Percentiles rank a stretch among this genome's conserved stretches.
These are phyloP conservation scores for Taiwanofungus camphoratus DNA, from an alignment of 1,284 basidiomycete genomes.

Conservation along the genomic window DNA sequence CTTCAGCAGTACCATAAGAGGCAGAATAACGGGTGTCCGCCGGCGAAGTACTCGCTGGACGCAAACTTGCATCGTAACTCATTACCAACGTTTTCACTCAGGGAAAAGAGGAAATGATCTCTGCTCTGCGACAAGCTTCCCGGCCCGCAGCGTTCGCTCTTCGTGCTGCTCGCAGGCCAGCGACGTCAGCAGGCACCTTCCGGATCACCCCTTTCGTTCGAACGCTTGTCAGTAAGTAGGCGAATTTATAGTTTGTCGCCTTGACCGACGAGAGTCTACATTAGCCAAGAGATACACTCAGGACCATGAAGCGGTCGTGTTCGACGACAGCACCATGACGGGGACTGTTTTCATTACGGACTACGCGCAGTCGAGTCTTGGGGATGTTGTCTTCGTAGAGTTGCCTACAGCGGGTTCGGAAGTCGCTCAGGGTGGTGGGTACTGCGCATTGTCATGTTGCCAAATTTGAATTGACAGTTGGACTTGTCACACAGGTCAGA, in stretches of 20 bases:
- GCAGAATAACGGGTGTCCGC: conserved; percentile 5
- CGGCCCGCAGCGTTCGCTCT: conserved; percentile 22
- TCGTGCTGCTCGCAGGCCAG: conserved; percentile 20
- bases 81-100: too few relatives aligned
- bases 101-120: conserved; percentile 25
- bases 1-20: conserved; percentile 4
- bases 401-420: conserved; percentile 69
- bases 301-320: conserved; percentile 89
- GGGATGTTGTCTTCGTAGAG: conserved; percentile 98
- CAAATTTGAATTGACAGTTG: background rate
- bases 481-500: conserved; percentile 54
- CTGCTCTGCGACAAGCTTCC: conserved; percentile 26
- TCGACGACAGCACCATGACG: conserved; percentile 75
- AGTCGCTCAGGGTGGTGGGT: conserved; percentile 76
- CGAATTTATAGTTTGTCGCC: too few relatives aligned
- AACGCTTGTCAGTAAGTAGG: conserved; percentile 34
- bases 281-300: conserved; percentile 79
- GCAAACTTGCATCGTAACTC: too few relatives aligned
- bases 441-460: conserved; percentile 2
- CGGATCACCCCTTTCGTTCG: conserved; percentile 24
- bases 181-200: conserved; percentile 13
- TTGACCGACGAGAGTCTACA: too few relatives aligned
- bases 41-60: too few relatives aligned
- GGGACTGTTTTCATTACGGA: conserved; percentile 90
- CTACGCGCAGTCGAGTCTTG: conserved; percentile 89